Evolutionary conservation across 1,284 basidiomycete species (phyloP), one percentile per base, ranked within the genome.

Genomic region (Moesziomyces sp.): DNA sequence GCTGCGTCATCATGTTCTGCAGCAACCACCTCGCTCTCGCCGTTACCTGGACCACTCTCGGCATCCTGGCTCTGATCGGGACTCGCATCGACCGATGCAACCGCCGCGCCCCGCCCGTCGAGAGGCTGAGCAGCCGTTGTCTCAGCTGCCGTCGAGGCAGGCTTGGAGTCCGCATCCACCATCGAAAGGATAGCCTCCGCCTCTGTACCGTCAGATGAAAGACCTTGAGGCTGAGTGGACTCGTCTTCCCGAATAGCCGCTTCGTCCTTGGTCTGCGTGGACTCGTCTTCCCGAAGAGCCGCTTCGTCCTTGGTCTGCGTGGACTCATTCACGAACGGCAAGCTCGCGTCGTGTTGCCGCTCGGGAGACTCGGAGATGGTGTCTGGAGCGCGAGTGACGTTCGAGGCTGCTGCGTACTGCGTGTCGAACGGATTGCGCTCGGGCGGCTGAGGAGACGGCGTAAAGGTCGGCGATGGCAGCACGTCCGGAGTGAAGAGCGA

Each of bases 401-500:
- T 58, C n/a, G 51, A 48, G 2, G 40, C 43, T 10, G 47, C 51
- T 2, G 23, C 65, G 18, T 68, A 66, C 38, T 64, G 62, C 16
- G 57, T 47, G n/a, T 67, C 74, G 48, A 68, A 64, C 6, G 66
- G 67, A 21, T 67, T 68, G 18, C 52, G 66, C 42, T 70, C 67
- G 6, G 56, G 52, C 5, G 52, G 63, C 35, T 69, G 65, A n/a
- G 61, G 62, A n/a, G 58, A 50, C 28, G 76, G 69, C 43, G 73
- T 66, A 47, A 76, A 76, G 0, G 62, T 70, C 0, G 70, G 74
- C 23, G 74, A 76, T 16, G 74, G 74, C 19, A 74, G 53, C 26
- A 65, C 56, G 24, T 76, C 74, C 3, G 74, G 74, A 16, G 74
- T 74, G 43, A 65, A 70, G 23, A 74, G 58, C 5, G 57, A 52